phyloP scores from a whole-genome alignment of 768 basidiomycete species.

The Fomitopsis serialis region DNA sequence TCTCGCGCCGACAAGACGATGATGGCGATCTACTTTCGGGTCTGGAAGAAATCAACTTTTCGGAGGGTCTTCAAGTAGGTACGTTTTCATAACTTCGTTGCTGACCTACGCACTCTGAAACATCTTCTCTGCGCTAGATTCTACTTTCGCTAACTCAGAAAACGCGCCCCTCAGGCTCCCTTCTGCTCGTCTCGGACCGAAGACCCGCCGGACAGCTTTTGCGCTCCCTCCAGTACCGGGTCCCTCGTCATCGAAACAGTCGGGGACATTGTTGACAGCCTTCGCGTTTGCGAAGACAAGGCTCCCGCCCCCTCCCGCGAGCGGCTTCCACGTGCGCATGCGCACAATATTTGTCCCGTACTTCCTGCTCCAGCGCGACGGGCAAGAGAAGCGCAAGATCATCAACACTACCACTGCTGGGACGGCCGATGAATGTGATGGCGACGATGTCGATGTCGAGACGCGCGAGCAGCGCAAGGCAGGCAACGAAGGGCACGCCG shows the following conservation, averaged over 20 bases:
- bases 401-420: neutral
- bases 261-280: neutral
- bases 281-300: neutral
- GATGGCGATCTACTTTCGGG: constrained; percentile 36
- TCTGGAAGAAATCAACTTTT: constrained; percentile 63
- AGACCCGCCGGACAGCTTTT: constrained; percentile 55
- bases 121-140: constrained; percentile 26
- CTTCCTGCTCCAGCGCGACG: constrained; percentile 55
- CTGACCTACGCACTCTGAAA: neutral
- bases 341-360: constrained; percentile 90
- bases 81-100: constrained; percentile 9
- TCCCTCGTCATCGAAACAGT: constrained; percentile 38
- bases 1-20: no score
- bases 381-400: neutral
- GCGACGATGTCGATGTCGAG: constrained; percentile 39
- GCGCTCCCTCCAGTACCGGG: constrained; percentile 43
- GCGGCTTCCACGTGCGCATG: constrained; percentile 87
- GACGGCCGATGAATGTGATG: neutral
- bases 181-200: constrained; percentile 63
- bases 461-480: constrained; percentile 46
- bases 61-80: constrained; percentile 66
- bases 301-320: constrained; percentile 25
- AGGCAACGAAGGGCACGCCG: constrained; percentile 76
- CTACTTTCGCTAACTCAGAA: constrained; percentile 31
- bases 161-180: constrained; percentile 46